Percentiles rank a stretch among this genome's conserved stretches.
Evolutionary conservation across 441 rosid species (phyloP).

Genomic region (Theobroma grandiflorum): DNA sequence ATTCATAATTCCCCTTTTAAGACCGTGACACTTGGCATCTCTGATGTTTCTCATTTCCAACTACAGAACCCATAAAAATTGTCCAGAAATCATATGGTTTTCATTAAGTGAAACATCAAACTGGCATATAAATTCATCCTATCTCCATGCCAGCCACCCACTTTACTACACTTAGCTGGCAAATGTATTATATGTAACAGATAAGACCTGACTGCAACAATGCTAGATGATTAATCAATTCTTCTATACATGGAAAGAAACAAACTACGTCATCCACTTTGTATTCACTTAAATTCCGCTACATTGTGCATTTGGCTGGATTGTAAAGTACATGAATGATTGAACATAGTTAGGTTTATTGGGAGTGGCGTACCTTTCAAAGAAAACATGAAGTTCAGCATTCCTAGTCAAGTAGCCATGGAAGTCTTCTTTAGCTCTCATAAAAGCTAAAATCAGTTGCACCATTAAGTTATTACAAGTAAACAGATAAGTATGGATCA

Average conservation of each 20-base stretch:
- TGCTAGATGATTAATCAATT: neutral
- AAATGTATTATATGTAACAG: neutral
- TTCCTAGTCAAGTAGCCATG: neutral
- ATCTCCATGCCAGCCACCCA: neutral
- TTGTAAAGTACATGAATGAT: neutral
- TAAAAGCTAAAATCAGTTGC: neutral
- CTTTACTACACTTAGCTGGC: slow-evolving; percentile 11
- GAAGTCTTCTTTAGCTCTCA: neutral
- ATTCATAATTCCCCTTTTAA: no score
- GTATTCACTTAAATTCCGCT: neutral
- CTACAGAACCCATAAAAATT: neutral
- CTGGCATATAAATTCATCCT: neutral
- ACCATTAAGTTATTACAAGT: neutral
- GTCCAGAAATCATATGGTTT: neutral
- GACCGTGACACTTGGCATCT: no score
- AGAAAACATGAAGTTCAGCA: neutral
- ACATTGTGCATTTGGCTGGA: neutral
- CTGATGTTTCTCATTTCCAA: neutral
- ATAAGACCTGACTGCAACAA: neutral
- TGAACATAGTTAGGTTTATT: neutral
- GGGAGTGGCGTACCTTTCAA: neutral
- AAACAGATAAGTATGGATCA: neutral
- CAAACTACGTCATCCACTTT: neutral
- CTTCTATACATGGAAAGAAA: neutral
- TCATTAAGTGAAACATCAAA: neutral